Evolutionary conservation across 1,284 basidiomycete species (phyloP).

Genomic region (Cutaneotrichosporon mucoides): DNA sequence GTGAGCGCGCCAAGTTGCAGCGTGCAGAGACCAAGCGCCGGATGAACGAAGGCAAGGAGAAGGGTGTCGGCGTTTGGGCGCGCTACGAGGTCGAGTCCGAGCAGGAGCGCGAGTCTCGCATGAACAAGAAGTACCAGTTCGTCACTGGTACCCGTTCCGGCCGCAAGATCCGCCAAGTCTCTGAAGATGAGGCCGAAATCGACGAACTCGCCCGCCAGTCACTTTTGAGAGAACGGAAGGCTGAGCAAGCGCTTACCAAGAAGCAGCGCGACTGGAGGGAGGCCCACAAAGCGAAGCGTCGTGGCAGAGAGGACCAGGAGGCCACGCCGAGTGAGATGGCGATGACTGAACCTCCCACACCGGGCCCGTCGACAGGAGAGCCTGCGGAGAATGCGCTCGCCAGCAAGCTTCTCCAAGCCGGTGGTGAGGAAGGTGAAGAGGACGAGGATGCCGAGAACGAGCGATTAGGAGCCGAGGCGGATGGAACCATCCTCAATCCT

Average conservation of each 20-base stretch:
- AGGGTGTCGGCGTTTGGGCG: slow-evolving; percentile 38
- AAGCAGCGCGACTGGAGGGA: slow-evolving; percentile 2
- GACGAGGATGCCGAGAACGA: neutral
- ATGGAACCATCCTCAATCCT: too few species aligned
- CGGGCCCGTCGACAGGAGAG: too few species aligned
- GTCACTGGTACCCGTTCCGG: slow-evolving; percentile 39
- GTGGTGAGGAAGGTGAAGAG: neutral
- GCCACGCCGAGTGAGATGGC: too few species aligned
- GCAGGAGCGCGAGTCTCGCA: slow-evolving; percentile 27
- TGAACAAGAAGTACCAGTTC: slow-evolving; percentile 24
- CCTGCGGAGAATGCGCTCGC: neutral
- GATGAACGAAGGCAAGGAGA: slow-evolving; percentile 30
- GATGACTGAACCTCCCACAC: too few species aligned
- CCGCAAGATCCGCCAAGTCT: slow-evolving; percentile 18
- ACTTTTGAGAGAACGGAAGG: too few species aligned
- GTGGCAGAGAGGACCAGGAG: too few species aligned
- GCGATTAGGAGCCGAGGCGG: neutral
- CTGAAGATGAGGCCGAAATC: slow-evolving; percentile 20
- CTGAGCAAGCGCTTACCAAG: neutral
- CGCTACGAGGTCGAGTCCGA: slow-evolving; percentile 33
- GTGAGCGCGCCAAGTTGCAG: slow-evolving; percentile 20
- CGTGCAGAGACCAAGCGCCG: slow-evolving; percentile 27
- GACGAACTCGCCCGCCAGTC: neutral
- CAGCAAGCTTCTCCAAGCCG: neutral
- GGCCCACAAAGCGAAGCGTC: neutral